These are phyloP conservation scores for Aspergillus aculeatus DNA, from an alignment of 2,329 filamentous ascomycete species.

Conservation along the genomic window DNA sequence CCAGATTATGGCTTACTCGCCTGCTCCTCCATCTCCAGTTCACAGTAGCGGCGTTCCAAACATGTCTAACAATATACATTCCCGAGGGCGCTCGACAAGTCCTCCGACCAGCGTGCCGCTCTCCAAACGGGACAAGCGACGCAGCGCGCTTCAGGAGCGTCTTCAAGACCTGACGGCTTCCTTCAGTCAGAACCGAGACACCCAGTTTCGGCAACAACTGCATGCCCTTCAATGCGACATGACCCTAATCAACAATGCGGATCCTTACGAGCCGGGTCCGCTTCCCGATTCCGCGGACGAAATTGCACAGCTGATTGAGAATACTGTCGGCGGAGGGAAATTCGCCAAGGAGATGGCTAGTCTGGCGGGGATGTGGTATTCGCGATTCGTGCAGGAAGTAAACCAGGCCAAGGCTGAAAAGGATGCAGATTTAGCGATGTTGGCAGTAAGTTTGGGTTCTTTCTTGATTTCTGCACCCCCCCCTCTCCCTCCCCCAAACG, in stretches of 20 bases:
- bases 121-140: slow-evolving; percentile 88
- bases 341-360: slow-evolving; percentile 67
- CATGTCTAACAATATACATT: slow-evolving; percentile 23
- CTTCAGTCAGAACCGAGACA: slow-evolving; percentile 77
- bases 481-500: neutral
- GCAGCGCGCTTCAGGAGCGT: slow-evolving; percentile 76
- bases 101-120: slow-evolving; percentile 41
- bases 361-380: slow-evolving; percentile 74
- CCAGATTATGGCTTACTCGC: slow-evolving; percentile 41
- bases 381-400: slow-evolving; percentile 79
- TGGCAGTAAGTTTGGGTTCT: slow-evolving; percentile 65
- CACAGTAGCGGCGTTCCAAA: slow-evolving; percentile 19
- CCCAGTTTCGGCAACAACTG: slow-evolving; percentile 83
- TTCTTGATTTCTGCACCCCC: neutral
- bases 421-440: slow-evolving; percentile 76
- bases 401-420: slow-evolving; percentile 85
- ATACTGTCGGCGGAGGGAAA: slow-evolving; percentile 56
- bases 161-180: slow-evolving; percentile 72
- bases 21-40: slow-evolving; percentile 35
- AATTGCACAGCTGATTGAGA: slow-evolving; percentile 62
- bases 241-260: slow-evolving; percentile 77
- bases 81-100: slow-evolving; percentile 31
- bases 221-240: slow-evolving; percentile 91
- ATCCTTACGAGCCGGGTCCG: slow-evolving; percentile 72
- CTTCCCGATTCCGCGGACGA: slow-evolving; percentile 66